phyloP scores from a whole-genome alignment of 257 asterid genomes.

The Haberlea rhodopensis region DNA sequence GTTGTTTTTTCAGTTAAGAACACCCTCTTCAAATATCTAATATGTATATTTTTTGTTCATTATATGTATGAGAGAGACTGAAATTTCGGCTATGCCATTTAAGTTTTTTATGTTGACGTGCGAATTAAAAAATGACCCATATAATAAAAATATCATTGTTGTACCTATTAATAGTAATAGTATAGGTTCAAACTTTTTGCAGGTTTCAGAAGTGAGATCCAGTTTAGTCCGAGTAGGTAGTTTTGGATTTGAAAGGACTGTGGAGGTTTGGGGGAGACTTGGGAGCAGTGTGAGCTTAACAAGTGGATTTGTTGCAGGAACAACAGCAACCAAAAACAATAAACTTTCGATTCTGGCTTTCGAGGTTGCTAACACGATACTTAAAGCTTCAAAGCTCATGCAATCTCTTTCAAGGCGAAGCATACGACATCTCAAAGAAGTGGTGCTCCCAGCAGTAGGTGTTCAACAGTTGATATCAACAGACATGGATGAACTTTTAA shows the following conservation, averaged over 20 bases:
- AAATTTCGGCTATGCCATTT: no score
- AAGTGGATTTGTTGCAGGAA: constrained; percentile 54
- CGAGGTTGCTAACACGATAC: constrained; percentile 84
- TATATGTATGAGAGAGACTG: no score
- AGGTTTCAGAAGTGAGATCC: constrained; percentile 65
- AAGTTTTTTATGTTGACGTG: no score
- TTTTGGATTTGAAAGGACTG: constrained; percentile 60
- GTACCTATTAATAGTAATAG: no score
- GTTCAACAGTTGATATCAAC: constrained; percentile 57
- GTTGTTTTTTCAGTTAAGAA: no score
- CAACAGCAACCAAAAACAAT: constrained; percentile 39
- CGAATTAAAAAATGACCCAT: no score
- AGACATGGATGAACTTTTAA: constrained; percentile 57
- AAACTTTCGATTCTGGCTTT: constrained; percentile 66
- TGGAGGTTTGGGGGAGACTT: constrained; percentile 56
- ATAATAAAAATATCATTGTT: no score
- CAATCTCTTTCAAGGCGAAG: constrained; percentile 61
- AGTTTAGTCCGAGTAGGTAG: constrained; percentile 49
- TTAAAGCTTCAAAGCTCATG: constrained; percentile 66
- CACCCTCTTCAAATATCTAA: no score
- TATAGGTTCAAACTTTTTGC: constrained; percentile 19
- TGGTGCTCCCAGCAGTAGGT: constrained; percentile 61
- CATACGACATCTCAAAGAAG: constrained; percentile 53
- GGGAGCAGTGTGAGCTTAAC: constrained; percentile 60
- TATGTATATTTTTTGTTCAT: no score